These are phyloP conservation scores for Cyberlindnera maritima DNA, from an alignment of 805 yeast species.

Conservation along the genomic window DNA sequence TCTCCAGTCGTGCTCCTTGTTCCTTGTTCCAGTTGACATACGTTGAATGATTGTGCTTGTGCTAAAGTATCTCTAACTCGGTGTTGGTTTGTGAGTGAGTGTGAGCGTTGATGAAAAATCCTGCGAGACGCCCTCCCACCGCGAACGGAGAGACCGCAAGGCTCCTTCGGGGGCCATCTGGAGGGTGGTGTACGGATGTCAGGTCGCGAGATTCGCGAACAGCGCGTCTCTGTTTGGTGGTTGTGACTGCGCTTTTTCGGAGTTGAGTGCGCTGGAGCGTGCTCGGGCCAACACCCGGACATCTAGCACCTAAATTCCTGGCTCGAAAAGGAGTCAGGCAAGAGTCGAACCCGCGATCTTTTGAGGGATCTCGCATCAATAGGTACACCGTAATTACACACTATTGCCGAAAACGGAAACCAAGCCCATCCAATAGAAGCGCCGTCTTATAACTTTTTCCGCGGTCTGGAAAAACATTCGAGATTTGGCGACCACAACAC, in stretches of 20 bases:
- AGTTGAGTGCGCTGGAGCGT: too few relatives aligned
- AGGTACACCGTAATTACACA: constrained; percentile 2
- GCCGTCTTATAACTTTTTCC: constrained; percentile 12
- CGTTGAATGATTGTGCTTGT: constrained; percentile 7
- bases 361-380: not conserved
- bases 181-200: constrained; percentile 7
- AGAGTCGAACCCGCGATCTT: not conserved
- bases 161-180: not conserved
- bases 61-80: not conserved
- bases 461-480: constrained; percentile 24
- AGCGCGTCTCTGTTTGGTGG: not conserved
- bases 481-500: constrained; percentile 7
- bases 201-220: not conserved
- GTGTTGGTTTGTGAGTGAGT: constrained; percentile 1
- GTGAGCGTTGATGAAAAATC: constrained; percentile 8
- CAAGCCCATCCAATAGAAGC: constrained; percentile 22
- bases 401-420: constrained; percentile 17
- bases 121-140: not conserved
- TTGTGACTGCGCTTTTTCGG: constrained; percentile 13
- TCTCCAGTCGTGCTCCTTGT: not conserved
- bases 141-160: not conserved
- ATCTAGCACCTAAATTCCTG: not conserved
- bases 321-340: not conserved
- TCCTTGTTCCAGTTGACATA: constrained; percentile 4
- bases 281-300: not conserved